Evolutionary conservation across 129 eudicot genomes (phyloP).

Genomic region (Arctium minus): DNA sequence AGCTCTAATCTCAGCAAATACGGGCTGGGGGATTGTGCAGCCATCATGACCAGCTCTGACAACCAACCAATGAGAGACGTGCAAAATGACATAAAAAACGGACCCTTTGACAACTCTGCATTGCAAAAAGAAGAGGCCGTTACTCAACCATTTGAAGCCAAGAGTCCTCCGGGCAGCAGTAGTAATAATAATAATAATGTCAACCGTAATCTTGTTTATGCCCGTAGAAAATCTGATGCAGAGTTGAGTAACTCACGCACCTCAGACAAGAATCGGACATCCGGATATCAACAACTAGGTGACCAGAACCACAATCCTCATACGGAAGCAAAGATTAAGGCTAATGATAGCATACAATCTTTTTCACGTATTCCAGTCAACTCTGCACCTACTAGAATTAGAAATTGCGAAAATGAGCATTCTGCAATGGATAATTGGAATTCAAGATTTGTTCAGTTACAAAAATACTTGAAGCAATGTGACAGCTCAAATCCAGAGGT

Average conservation of each 20-base stretch:
- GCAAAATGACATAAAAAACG: conserved; percentile 25
- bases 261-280: conserved; percentile 16
- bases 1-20: conserved; percentile 42
- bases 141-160: conserved; percentile 12
- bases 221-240: conserved; percentile 36
- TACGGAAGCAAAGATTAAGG: conserved; percentile 8
- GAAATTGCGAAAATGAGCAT: conserved; percentile 13
- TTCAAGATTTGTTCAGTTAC: conserved; percentile 32
- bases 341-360: conserved; percentile 10
- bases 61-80: conserved; percentile 18
- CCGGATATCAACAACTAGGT: conserved; percentile 13
- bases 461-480: conserved; percentile 37
- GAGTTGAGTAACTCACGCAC: conserved; percentile 22
- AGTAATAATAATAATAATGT: conserved; percentile 1
- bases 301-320: conserved; percentile 13
- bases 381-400: not conserved
- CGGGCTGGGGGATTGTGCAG: conserved; percentile 29
- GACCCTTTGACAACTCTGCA: conserved; percentile 19
- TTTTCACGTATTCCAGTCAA: not conserved
- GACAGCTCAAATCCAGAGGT: conserved; percentile 34
- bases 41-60: conserved; percentile 8
- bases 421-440: conserved; percentile 32
- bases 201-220: conserved; percentile 40
- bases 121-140: conserved; percentile 17
- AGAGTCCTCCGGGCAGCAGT: conserved; percentile 18